These are phyloP conservation scores for Phytophthora cryptogea DNA, from an alignment of 352 stramenopile species.

Conservation along the genomic window DNA sequence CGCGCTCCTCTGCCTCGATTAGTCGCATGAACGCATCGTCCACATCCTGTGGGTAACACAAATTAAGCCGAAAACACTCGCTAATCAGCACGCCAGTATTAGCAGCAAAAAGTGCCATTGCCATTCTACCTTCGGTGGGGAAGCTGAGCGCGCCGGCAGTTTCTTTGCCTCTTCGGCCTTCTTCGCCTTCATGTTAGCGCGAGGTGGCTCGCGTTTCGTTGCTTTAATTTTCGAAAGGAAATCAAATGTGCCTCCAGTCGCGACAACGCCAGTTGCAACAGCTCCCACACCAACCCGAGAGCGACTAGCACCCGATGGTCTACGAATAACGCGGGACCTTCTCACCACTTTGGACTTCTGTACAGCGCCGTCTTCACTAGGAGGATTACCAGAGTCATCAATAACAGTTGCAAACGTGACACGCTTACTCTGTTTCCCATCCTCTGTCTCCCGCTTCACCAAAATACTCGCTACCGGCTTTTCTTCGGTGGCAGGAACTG, in stretches of 20 bases:
- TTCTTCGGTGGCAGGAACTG: conserved; percentile 13
- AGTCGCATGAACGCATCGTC: conserved; percentile 78
- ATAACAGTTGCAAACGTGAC: conserved; percentile 64
- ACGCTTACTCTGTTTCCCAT: conserved; percentile 44
- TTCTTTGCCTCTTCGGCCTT: conserved; percentile 31
- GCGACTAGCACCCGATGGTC: conserved; percentile 22
- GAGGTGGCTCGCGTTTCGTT: conserved; percentile 29
- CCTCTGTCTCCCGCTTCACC: conserved; percentile 13
- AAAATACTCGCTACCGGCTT: conserved; percentile 28
- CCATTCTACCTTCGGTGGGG: conserved; percentile 33
- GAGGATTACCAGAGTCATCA: conserved; percentile 33
- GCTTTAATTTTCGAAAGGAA: conserved; percentile 84
- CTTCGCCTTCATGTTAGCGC: conserved; percentile 17
- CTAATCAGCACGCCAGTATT: background rate
- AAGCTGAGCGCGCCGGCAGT: conserved; percentile 9
- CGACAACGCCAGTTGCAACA: conserved; percentile 69
- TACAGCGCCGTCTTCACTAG: conserved; percentile 25
- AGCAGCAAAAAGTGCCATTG: background rate
- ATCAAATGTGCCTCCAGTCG: conserved; percentile 81
- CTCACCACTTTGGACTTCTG: conserved; percentile 36
- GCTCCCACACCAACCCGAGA: conserved; percentile 29
- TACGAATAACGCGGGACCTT: conserved; percentile 39
- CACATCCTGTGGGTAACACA: conserved; percentile 49
- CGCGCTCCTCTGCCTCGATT: conserved; percentile 78
- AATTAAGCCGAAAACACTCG: conserved; percentile 2